These are phyloP conservation scores for Tetracladium marchalianum DNA, from an alignment of 495 filamentous ascomycete species.

Conservation along the genomic window DNA sequence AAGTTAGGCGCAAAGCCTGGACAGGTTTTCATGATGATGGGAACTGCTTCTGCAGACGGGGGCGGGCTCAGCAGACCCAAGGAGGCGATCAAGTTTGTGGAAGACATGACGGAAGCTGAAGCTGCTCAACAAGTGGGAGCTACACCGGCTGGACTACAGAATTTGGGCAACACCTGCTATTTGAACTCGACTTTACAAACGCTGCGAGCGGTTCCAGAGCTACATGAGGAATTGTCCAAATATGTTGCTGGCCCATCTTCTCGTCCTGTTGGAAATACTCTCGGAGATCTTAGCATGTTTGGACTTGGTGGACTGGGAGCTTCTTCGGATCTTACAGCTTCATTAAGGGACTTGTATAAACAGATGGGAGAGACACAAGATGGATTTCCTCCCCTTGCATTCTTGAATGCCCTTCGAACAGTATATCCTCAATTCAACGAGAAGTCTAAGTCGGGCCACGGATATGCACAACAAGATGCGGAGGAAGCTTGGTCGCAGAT, in stretches of 20 bases:
- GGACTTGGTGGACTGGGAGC: constrained; percentile 37
- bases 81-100: constrained; percentile 77
- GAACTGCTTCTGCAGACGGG: constrained; percentile 61
- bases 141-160: constrained; percentile 79
- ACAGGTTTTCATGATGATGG: constrained; percentile 94
- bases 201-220: constrained; percentile 78
- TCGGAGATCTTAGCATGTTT: constrained; percentile 23
- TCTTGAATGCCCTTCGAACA: constrained; percentile 70
- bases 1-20: constrained; percentile 76
- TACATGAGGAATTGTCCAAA: constrained; percentile 66
- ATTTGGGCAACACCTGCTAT: constrained; percentile 96
- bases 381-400: constrained; percentile 75
- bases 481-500: constrained; percentile 99
- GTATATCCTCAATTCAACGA: constrained; percentile 94
- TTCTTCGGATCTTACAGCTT: constrained; percentile 64
- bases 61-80: constrained; percentile 57
- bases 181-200: constrained; percentile 94
- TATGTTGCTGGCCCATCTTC: constrained; percentile 44
- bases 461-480: constrained; percentile 92
- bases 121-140: constrained; percentile 73
- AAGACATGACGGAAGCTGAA: constrained; percentile 97
- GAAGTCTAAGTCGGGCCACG: constrained; percentile 64
- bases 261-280: constrained; percentile 7
- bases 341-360: constrained; percentile 81
- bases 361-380: constrained; percentile 89